Evolutionary conservation across 1,139 yeast species (phyloP).

Genomic region (Hansenula lynferdii): DNA sequence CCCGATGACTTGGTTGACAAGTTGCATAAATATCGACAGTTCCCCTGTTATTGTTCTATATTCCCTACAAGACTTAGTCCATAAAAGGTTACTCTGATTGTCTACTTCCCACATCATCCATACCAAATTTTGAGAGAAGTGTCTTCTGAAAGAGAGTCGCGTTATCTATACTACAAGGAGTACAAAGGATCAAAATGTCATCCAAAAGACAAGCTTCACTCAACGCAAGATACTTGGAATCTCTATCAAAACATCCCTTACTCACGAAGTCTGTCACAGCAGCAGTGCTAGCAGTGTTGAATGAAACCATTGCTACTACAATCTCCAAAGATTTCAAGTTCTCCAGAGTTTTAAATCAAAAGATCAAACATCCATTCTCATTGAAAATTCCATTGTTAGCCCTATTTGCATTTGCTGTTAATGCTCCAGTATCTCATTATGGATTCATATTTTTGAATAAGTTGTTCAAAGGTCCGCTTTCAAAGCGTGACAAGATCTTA

Average conservation of each 20-base stretch:
- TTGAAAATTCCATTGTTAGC: constrained; percentile 44
- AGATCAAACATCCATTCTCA: constrained; percentile 26
- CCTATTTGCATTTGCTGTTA: constrained; percentile 61
- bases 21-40: too few species aligned
- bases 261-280: constrained; percentile 59
- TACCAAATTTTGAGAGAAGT: too few species aligned
- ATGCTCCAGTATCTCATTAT: constrained; percentile 73
- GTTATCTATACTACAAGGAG: too few species aligned
- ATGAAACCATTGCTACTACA: constrained; percentile 53
- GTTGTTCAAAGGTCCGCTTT: constrained; percentile 37
- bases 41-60: too few species aligned
- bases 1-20: not conserved
- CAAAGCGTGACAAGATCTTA: constrained; percentile 32
- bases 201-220: constrained; percentile 8
- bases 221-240: constrained; percentile 33
- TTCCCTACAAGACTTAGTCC: not conserved
- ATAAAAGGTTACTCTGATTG: too few species aligned
- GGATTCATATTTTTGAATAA: constrained; percentile 36
- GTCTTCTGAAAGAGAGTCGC: too few species aligned
- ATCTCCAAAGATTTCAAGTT: constrained; percentile 41
- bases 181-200: too few species aligned
- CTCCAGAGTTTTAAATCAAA: constrained; percentile 9
- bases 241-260: constrained; percentile 46
- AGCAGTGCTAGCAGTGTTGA: constrained; percentile 50
- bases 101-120: too few species aligned